These are phyloP conservation scores for Salix koriyanagi DNA, from an alignment of 345 rosid genomes.

Conservation along the genomic window DNA sequence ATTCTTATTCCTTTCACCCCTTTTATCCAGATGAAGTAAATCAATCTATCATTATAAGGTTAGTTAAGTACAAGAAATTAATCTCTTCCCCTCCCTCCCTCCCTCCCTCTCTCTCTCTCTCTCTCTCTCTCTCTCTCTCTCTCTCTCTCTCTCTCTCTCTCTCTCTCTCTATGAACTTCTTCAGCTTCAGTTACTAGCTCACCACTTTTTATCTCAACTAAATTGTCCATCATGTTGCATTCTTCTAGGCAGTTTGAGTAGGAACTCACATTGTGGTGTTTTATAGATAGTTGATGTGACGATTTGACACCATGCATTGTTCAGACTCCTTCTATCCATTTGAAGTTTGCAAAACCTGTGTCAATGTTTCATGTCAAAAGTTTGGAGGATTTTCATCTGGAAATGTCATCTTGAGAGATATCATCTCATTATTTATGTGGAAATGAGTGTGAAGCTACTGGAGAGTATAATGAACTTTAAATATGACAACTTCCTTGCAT, in stretches of 20 bases:
- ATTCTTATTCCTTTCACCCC: constrained; percentile 29
- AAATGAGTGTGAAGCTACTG: background rate
- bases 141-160: background rate
- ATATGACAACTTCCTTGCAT: background rate
- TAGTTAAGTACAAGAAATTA: constrained; percentile 25
- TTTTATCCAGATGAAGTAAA: constrained; percentile 86
- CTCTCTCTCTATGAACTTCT: constrained; percentile 5
- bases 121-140: background rate
- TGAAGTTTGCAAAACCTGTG: background rate
- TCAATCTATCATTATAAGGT: constrained; percentile 99
- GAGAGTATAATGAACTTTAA: background rate
- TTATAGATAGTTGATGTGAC: background rate
- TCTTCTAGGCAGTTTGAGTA: background rate
- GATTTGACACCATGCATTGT: background rate
- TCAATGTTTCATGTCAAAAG: background rate
- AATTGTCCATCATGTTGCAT: background rate
- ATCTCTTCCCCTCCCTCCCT: background rate
- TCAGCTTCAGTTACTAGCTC: background rate
- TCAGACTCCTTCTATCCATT: background rate
- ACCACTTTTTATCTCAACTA: background rate
- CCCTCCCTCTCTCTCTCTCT: background rate
- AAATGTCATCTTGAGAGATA: background rate
- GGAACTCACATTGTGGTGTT: background rate
- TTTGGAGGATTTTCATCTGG: background rate
- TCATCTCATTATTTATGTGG: background rate